Evolutionary conservation across 192 early-diverging fungal species (phyloP).

Genomic region (Coemansia sp.): DNA sequence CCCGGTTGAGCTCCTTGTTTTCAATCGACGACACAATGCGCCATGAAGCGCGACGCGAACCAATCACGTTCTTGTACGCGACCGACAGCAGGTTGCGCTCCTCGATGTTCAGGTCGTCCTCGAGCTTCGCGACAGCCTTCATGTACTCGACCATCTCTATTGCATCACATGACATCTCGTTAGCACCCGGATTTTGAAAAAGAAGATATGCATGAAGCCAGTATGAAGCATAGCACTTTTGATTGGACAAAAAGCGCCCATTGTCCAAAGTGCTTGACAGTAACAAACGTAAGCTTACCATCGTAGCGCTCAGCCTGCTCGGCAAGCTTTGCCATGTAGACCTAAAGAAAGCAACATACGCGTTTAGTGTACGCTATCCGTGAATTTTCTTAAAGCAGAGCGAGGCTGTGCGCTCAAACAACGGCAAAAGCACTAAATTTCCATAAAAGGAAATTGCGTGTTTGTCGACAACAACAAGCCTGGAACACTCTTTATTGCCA

Average conservation of each 20-base stretch:
- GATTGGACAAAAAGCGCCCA: neutral
- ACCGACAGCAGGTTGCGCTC: slow-evolving; percentile 98
- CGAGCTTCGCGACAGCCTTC: slow-evolving; percentile 86
- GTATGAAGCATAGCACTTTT: slow-evolving; percentile 4
- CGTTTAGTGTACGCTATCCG: no score
- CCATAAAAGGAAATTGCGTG: neutral
- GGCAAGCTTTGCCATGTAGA: slow-evolving; percentile 98
- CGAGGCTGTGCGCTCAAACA: no score
- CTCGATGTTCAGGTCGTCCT: slow-evolving; percentile 92
- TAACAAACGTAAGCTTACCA: slow-evolving; percentile 61
- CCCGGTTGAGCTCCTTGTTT: slow-evolving; percentile 97
- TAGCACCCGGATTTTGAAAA: neutral
- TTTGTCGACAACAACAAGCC: no score
- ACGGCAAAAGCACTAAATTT: no score
- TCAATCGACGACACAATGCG: slow-evolving; percentile 99
- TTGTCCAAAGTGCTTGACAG: neutral
- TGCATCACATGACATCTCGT: slow-evolving; percentile 34
- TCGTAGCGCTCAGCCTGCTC: slow-evolving; percentile 99
- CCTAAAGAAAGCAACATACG: slow-evolving; percentile 26
- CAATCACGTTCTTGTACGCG: slow-evolving; percentile 99
- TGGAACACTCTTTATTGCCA: no score
- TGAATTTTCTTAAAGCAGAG: no score
- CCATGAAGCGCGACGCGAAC: slow-evolving; percentile 98
- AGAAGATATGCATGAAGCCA: slow-evolving; percentile 9
- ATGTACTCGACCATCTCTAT: slow-evolving; percentile 83